Evolutionary conservation across 768 basidiomycete genomes (phyloP).

Genomic region (Russula vinacea): DNA sequence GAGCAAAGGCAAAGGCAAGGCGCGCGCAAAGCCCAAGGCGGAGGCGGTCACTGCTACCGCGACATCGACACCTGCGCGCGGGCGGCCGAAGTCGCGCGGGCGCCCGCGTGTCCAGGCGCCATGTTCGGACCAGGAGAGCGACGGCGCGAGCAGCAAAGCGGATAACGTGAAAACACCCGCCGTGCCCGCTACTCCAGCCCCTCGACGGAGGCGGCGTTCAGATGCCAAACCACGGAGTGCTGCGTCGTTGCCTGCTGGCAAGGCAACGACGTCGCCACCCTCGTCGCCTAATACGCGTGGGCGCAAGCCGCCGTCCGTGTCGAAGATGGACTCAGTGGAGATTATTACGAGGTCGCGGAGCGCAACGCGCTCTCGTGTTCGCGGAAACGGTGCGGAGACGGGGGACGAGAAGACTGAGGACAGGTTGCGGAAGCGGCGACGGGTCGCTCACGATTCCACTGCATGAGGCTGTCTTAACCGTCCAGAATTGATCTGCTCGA

Average conservation of each 20-base stretch:
- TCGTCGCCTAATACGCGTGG: constrained; percentile 10
- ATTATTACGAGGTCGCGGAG: constrained; percentile 21
- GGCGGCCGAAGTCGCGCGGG: background rate
- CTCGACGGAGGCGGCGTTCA: constrained; percentile 10
- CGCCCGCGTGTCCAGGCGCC: constrained; percentile 10
- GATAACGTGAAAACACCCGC: background rate
- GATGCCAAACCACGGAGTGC: constrained; percentile 4
- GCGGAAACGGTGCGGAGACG: constrained; percentile 17
- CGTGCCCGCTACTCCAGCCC: background rate
- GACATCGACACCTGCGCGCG: background rate
- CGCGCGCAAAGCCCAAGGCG: background rate
- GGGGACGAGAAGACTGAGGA: constrained; percentile 23
- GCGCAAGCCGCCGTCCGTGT: constrained; percentile 13
- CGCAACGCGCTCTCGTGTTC: constrained; percentile 19
- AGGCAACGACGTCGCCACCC: background rate
- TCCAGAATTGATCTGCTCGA: no score
- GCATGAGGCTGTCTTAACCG: background rate
- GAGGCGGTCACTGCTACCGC: background rate
- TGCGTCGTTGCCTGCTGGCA: background rate
- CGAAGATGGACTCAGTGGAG: constrained; percentile 25
- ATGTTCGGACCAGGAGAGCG: background rate
- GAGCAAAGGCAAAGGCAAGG: constrained; percentile 12
- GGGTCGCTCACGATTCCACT: background rate
- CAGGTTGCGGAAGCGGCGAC: constrained; percentile 21
- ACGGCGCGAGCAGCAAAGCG: constrained; percentile 15